phyloP scores from a whole-genome alignment of 2,329 filamentous ascomycete genomes.

The Dothistroma septosporum region DNA sequence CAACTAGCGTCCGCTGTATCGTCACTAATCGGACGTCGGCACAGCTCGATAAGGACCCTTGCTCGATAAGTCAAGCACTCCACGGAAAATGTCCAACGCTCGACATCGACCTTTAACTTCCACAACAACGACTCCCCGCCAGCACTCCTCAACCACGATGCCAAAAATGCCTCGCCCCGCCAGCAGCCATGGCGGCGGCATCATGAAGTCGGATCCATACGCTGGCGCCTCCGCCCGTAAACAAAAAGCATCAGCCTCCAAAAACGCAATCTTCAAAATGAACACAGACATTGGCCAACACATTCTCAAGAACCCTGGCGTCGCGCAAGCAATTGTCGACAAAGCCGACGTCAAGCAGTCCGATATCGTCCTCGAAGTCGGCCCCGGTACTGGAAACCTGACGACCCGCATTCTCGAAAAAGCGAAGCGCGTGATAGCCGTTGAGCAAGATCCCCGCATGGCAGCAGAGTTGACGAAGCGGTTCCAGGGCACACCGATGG shows the following conservation, averaged over 20 bases:
- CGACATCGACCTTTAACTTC: background rate
- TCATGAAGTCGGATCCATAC: constrained; percentile 42
- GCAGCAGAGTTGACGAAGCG: constrained; percentile 90
- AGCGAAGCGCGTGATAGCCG: constrained; percentile 76
- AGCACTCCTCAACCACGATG: constrained; percentile 32
- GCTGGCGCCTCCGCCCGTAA: constrained; percentile 44
- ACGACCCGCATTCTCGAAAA: constrained; percentile 86
- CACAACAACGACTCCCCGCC: background rate
- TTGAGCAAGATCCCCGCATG: constrained; percentile 95
- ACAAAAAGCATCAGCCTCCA: constrained; percentile 38
- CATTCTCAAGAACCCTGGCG: constrained; percentile 87
- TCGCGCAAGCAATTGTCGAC: constrained; percentile 74
- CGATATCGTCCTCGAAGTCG: constrained; percentile 85
- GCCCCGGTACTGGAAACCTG: constrained; percentile 83
- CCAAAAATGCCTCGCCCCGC: constrained; percentile 40
- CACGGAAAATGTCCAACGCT: background rate
- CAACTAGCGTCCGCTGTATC: background rate
- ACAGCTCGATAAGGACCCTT: background rate
- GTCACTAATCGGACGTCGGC: background rate
- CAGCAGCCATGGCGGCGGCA: constrained; percentile 33
- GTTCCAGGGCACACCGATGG: constrained; percentile 81
- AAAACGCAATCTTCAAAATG: constrained; percentile 94
- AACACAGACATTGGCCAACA: constrained; percentile 87
- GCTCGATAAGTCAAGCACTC: background rate
- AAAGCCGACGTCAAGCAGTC: constrained; percentile 90